Evolutionary conservation across 225 moss, liverwort and hornwort species (phyloP), one percentile per base, ranked within the genome.

Genomic region (Marchantia polymorpha): DNA sequence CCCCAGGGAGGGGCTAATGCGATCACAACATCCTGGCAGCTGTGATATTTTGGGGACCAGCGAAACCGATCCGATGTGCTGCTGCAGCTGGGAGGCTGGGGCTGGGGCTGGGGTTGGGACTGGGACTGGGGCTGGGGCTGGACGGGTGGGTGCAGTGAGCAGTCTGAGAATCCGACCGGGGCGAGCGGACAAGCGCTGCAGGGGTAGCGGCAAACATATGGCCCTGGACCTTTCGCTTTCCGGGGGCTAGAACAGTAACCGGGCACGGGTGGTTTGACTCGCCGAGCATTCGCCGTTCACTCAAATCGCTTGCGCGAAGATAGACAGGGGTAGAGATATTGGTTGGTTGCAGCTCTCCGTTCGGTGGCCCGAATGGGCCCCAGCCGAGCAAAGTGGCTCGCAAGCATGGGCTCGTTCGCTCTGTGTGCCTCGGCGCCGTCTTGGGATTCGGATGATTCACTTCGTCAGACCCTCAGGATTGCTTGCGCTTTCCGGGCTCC

Each of bases 361-460:
- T 73, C 1, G 51, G n/a, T 73, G 72, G 25, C n/a, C 72, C 23
- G 5, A 39, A 73, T 73, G 72, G 72, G 72, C 7, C 52, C 51
- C 72, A 52, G 69, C 69, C 46, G 69, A 66, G 66, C 66, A 66
- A n/a, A n/a, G n/a, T n/a, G n/a, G n/a, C n/a, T n/a, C n/a, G n/a
- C n/a, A n/a, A n/a, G n/a, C n/a, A n/a, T 66, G 29, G 16, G 66
- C 4, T 8, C 22, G 12, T 15, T 61, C 60, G 12, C 23, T 61
- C 60, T 12, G 66, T n/a, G 15, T 0, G 30, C 66, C 30, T 20
- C 64, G 10, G 23, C 22, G 25, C 22, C 10, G 8, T 64, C n/a
- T 64, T 22, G 64, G 20, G 20, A 64, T 64, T 30, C 0, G 66
- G 12, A 66, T 65, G 30, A 30, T 66, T 19, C 23, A 9, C 60